These are phyloP conservation scores for Cyathus striatus DNA, from an alignment of 768 basidiomycete genomes.

Conservation along the genomic window DNA sequence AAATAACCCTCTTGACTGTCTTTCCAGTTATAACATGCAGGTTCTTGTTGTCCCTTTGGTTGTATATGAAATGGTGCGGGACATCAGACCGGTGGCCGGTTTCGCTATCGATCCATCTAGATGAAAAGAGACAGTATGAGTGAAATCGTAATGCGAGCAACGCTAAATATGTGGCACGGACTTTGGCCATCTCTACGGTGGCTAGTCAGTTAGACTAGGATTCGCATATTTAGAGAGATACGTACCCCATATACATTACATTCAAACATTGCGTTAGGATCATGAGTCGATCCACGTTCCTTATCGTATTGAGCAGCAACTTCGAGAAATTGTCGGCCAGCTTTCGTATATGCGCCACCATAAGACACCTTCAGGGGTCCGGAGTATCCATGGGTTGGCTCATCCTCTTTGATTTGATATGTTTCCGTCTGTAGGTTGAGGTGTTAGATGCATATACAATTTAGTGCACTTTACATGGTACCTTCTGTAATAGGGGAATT, in stretches of 20 bases:
- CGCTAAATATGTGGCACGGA: conserved; percentile 24
- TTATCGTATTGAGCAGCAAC: conserved; percentile 29
- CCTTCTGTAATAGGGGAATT: conserved; percentile 39
- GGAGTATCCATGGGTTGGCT: conserved; percentile 28
- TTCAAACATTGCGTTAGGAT: conserved; percentile 9
- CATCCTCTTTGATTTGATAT: conserved; percentile 21
- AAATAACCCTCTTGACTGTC: conserved; percentile 29
- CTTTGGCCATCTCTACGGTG: conserved; percentile 48
- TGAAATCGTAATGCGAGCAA: too few species aligned
- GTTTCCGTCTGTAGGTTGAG: conserved; percentile 26
- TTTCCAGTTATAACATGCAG: conserved; percentile 24
- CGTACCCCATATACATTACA: background rate
- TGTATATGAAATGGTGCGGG: conserved; percentile 37
- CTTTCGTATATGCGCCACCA: conserved; percentile 24
- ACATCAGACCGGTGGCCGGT: conserved; percentile 45
- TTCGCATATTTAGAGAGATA: background rate
- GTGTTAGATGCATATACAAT: background rate
- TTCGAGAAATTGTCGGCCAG: conserved; percentile 32
- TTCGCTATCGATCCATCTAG: conserved; percentile 38
- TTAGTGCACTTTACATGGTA: conserved; percentile 6
- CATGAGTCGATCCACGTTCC: conserved; percentile 24
- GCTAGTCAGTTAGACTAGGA: background rate
- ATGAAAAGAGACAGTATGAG: background rate
- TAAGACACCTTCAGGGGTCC: conserved; percentile 34
- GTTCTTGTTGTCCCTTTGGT: conserved; percentile 25